Conservation (phyloP, 441 rosid genomes). For the Gossypium trilobum region DNA sequence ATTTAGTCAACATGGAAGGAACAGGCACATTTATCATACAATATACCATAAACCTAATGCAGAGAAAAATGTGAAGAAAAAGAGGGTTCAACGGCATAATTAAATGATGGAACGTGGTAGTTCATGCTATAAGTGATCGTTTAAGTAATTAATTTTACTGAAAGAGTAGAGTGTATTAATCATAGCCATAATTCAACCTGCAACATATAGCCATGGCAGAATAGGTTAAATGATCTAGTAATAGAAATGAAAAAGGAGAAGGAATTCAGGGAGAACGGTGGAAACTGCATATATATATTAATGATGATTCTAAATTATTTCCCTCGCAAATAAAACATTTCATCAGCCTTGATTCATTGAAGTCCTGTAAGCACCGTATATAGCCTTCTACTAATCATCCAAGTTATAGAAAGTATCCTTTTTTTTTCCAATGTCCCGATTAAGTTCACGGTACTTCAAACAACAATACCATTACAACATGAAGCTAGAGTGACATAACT, state of each 20-base stretch:
- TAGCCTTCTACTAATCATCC: neutral
- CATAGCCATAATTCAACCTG: neutral
- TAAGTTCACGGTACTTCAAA: neutral
- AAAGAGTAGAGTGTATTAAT: too few species aligned
- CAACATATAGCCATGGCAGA: neutral
- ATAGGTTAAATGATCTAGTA: neutral
- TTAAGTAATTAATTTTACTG: too few species aligned
- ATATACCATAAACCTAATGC: neutral
- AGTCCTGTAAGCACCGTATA: neutral
- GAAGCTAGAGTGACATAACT: neutral
- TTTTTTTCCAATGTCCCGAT: neutral
- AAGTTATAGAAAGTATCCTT: neutral
- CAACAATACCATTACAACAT: neutral
- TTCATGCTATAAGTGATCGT: too few species aligned
- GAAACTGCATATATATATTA: neutral
- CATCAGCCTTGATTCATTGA: neutral
- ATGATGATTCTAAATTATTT: neutral
- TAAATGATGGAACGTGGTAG: too few species aligned
- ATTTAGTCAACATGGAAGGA: neutral
- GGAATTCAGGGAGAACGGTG: neutral
- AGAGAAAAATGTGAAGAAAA: neutral
- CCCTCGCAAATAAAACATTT: neutral
- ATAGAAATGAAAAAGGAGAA: neutral
- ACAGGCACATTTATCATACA: neutral
- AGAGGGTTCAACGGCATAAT: neutral